Base-by-base conservation (phyloP, 208 protist genomes). In the Leishmania amazonensis region DNA sequence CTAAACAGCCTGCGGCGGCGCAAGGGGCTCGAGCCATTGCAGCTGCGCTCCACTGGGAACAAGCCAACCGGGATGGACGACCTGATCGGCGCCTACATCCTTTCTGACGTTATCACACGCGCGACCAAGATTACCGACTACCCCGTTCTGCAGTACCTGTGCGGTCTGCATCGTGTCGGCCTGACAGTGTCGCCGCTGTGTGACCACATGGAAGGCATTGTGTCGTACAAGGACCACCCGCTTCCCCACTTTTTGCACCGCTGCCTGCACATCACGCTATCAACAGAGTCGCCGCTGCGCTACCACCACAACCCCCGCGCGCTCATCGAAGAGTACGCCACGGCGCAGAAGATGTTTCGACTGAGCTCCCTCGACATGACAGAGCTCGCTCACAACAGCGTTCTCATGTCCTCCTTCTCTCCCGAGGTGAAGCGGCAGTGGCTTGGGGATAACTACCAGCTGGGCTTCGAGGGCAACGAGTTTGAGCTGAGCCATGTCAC, bases 131-230 rank as follows among this genome's bases (percentile, higher is more conserved):
- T 99, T 21, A 88, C 94, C 73, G 90, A 99, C 47, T 94, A 90
- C 81, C 98, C 99, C 4, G 97, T 98, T n/a, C 85, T 99, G 81
- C 96, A 99, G 90, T 99, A 99, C 87, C 90, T 99, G 24, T 96
- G 96, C 85, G 99, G 99, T 65, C 83, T 99, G 24, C 90, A 94
- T 67, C 97, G 99, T 83, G 92, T 99, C 73, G 98, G 98, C 62
- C 88, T 99, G 9, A 96, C 98, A 35, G 88, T 99, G 73, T 99
- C 98, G 40, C 99, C 99, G 24, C 88, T 99, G 21, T 95, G 88
- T 86, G 99, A 99, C 87, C 99, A 99, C 89, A 91, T 97, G 53
- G 88, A 99, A 35, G 99, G 98, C 79, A 88, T 98, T n/a, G 87
- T 94, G 54, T 78, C 88, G 21, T 99, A 99, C 88, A 80, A 96